Conservation (phyloP, 2,329 filamentous ascomycete genomes). For the Aspergillus jensenii region DNA sequence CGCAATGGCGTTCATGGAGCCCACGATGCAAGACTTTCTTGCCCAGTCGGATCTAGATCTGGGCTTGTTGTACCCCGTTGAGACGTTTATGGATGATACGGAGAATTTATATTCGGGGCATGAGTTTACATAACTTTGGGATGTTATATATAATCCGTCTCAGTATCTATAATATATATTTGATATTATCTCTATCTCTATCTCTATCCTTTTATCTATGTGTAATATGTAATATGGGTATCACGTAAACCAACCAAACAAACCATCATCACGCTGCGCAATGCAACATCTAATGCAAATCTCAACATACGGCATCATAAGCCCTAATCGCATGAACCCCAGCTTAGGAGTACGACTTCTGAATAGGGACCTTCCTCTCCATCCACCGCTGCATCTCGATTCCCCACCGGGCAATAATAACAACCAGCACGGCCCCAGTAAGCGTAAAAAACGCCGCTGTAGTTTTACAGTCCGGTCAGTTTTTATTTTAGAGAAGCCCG, state of each 20-base stretch:
- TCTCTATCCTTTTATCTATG: background rate
- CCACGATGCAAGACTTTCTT: conserved; percentile 41
- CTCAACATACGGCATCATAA: background rate
- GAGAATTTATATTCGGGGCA: conserved; percentile 11
- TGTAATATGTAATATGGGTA: background rate
- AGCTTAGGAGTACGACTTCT: background rate
- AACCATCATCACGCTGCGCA: background rate
- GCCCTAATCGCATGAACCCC: background rate
- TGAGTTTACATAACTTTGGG: background rate
- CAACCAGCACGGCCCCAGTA: conserved; percentile 27
- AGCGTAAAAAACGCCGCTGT: conserved; percentile 31
- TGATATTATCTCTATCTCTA: too few relatives aligned
- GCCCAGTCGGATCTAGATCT: conserved; percentile 40
- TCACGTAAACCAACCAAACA: background rate
- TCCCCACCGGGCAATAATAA: conserved; percentile 31
- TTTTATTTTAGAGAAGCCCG: too few relatives aligned
- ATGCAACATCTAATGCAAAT: background rate
- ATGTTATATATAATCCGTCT: too few relatives aligned
- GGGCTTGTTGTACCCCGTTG: conserved; percentile 35
- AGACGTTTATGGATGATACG: conserved; percentile 36
- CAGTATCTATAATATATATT: too few relatives aligned
- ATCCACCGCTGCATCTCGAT: conserved; percentile 36
- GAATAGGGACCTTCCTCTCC: conserved; percentile 24
- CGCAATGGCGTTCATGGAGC: conserved; percentile 39
- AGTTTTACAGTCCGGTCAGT: background rate